phyloP scores from a whole-genome alignment of 1,284 basidiomycete genomes.

The Rhodotorula sp. region DNA sequence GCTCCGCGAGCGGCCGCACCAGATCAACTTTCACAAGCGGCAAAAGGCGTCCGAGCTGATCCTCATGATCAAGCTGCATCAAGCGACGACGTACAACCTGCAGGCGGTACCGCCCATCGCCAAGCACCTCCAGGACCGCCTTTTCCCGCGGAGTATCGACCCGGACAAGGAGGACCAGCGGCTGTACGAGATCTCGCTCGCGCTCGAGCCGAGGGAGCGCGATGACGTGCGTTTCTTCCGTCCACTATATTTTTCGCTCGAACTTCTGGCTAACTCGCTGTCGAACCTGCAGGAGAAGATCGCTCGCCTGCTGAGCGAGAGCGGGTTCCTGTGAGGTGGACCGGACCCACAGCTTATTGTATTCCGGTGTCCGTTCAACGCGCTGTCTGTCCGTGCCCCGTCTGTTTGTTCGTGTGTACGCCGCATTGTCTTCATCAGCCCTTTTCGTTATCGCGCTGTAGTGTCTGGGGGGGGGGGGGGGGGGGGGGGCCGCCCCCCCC shows the following conservation, averaged over 20 bases:
- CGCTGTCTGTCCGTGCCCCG: too few relatives aligned
- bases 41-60: conserved; percentile 60
- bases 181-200: conserved; percentile 75
- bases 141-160: conserved; percentile 50
- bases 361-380: too few relatives aligned
- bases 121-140: conserved; percentile 73
- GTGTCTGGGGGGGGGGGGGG: too few relatives aligned
- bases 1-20: conserved; percentile 64
- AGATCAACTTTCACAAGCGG: conserved; percentile 89
- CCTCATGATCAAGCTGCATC: conserved; percentile 93
- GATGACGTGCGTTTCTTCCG: conserved; percentile 62
- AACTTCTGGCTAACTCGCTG: neutral
- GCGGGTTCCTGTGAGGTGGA: conserved; percentile 32
- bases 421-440: too few relatives aligned
- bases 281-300: conserved; percentile 63
- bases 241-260: neutral
- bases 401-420: too few relatives aligned
- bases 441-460: too few relatives aligned
- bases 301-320: conserved; percentile 55
- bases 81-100: conserved; percentile 86
- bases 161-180: conserved; percentile 45
- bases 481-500: too few relatives aligned
- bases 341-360: too few relatives aligned
- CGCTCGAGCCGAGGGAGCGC: conserved; percentile 85
- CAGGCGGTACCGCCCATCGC: conserved; percentile 67